Base-by-base conservation (phyloP, 805 yeast species). In the Pichia kluyveri region DNA sequence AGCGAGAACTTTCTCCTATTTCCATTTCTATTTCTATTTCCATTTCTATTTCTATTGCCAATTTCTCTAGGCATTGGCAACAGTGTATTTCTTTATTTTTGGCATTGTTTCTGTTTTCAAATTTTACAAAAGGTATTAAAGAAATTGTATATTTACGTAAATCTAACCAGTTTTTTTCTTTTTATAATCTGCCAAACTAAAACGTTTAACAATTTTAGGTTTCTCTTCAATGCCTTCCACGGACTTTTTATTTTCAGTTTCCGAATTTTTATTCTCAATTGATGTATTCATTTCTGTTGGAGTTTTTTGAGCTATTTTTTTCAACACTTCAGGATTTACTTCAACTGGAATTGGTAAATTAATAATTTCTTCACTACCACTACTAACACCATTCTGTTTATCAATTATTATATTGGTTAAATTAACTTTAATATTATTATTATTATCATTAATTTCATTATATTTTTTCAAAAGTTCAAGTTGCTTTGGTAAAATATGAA, bases 161-260 rank as follows among this genome's bases (percentile, higher is more conserved):
- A 12, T 1, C 48, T 51, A 48, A 8, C 51, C 47, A 11, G 51
- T 60, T 46, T 61, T 61, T 45, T 62, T 62, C 69, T 77, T 82
- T 62, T 80, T 81, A 61, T 83, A 83, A 57, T 83, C 91, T 1
- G 89, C 89, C 60, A 83, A 78, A 43, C 86, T 80, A 55, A 83
- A 69, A 63, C 83, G 83, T 68, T 79, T 80, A 28, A 72, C 75
- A 40, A 63, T 54, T 49, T 63, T 62, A 4, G 69, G 68, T 32
- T 53, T 61, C n/a, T 59, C 63, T 10, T 51, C 50, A 19, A 9
- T 17, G 32, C 32, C 32, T 3, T 30, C 32, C 8, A 12, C 14
- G 14, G 32, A 30, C 32, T 11, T 30, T 15, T 37, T 27, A 15
- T 18, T 27, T 39, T 28, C 49, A 17, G 8, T 26, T 7, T 12